Conservation (phyloP, 108 stramenopile species). For the Parietichytrium sp. region DNA sequence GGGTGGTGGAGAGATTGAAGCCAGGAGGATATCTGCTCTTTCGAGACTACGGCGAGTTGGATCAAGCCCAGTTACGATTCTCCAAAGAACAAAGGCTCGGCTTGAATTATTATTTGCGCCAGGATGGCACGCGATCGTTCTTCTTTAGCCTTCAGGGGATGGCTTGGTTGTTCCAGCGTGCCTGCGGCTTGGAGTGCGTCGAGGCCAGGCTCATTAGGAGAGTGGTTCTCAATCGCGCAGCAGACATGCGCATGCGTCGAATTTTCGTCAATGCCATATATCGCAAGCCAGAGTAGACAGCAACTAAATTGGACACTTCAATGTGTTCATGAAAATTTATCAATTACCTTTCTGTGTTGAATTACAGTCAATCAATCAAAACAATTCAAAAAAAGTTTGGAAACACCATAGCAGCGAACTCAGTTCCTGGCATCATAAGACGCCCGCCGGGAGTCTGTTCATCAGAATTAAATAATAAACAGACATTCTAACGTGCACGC, state of each 20-base stretch:
- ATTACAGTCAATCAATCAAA: too few relatives aligned
- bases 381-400: too few relatives aligned
- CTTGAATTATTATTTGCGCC: constrained; percentile 46
- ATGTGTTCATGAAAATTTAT: too few relatives aligned
- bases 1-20: not conserved
- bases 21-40: constrained; percentile 42
- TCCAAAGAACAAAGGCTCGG: constrained; percentile 29
- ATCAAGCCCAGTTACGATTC: constrained; percentile 49
- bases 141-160: constrained; percentile 46
- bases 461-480: too few relatives aligned
- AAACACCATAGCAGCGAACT: too few relatives aligned
- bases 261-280: constrained; percentile 24
- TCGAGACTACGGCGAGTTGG: constrained; percentile 41
- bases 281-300: not conserved
- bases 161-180: not conserved
- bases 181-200: not conserved
- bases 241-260: constrained; percentile 27
- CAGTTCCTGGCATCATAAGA: too few relatives aligned
- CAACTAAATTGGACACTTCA: too few relatives aligned
- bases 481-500: too few relatives aligned
- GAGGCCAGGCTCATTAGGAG: not conserved
- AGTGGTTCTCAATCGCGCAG: not conserved
- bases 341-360: too few relatives aligned
- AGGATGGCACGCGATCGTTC: constrained; percentile 48
- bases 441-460: too few relatives aligned